These are phyloP conservation scores for Monosporascus sp. DNA, from an alignment of 2,329 filamentous ascomycete species.

Conservation along the genomic window DNA sequence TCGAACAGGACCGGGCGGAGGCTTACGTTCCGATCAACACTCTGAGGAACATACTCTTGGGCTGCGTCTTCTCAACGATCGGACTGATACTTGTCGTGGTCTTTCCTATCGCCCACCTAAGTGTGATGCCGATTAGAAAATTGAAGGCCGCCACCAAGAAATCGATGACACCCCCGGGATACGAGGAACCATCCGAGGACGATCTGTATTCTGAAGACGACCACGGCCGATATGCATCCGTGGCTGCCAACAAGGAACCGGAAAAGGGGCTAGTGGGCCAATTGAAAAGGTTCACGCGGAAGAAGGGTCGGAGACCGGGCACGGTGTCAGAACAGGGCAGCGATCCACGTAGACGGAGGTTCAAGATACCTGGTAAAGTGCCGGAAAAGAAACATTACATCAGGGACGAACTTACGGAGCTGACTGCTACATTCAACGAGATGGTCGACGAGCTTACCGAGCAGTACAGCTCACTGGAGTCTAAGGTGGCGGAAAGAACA, in stretches of 20 bases:
- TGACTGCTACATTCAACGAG: constrained; percentile 82
- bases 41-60: constrained; percentile 74
- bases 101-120: constrained; percentile 75
- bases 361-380: constrained; percentile 83
- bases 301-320: constrained; percentile 21
- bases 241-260: constrained; percentile 28
- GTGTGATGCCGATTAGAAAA: constrained; percentile 72
- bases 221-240: constrained; percentile 19
- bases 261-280: constrained; percentile 36
- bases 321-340: constrained; percentile 28
- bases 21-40: constrained; percentile 70
- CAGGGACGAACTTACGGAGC: constrained; percentile 79
- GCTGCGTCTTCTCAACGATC: constrained; percentile 78
- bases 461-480: constrained; percentile 79
- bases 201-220: constrained; percentile 45
- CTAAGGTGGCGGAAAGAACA: constrained; percentile 78
- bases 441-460: constrained; percentile 88
- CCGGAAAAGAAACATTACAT: constrained; percentile 68
- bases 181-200: constrained; percentile 40
- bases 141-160: constrained; percentile 71
- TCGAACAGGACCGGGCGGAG: constrained; percentile 71
- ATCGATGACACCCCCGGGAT: constrained; percentile 62
- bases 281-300: constrained; percentile 33
- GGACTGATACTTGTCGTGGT: constrained; percentile 67
- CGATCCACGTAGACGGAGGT: constrained; percentile 48